These are phyloP conservation scores for Diutina ranongensis DNA, from an alignment of 1,139 yeast species.

Conservation along the genomic window DNA sequence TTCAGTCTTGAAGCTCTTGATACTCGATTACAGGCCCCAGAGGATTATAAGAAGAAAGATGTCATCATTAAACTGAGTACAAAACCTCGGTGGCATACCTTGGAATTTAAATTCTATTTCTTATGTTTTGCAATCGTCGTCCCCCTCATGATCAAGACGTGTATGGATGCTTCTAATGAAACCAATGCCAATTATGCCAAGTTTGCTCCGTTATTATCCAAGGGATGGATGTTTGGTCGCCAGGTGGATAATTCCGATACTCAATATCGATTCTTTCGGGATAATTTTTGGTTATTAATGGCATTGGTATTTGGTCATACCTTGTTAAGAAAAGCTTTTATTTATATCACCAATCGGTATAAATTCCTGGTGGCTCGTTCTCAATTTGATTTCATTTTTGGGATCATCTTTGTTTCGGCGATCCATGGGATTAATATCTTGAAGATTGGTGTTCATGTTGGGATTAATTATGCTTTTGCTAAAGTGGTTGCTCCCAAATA, in stretches of 20 bases:
- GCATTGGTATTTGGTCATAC: conserved; percentile 46
- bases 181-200: conserved; percentile 64
- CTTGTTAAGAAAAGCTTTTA: conserved; percentile 24
- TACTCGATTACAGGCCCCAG: conserved; percentile 51
- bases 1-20: conserved; percentile 74
- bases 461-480: conserved; percentile 44
- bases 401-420: conserved; percentile 53
- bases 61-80: conserved; percentile 32
- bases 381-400: conserved; percentile 60
- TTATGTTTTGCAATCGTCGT: conserved; percentile 54
- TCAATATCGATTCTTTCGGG: conserved; percentile 82
- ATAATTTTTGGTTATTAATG: conserved; percentile 54
- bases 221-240: conserved; percentile 71
- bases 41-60: conserved; percentile 29
- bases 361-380: conserved; percentile 24
- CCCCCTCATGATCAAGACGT: conserved; percentile 75
- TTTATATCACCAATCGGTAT: not conserved
- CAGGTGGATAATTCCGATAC: conserved; percentile 83
- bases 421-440: conserved; percentile 72
- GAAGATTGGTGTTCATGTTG: conserved; percentile 48
- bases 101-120: conserved; percentile 61
- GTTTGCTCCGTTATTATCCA: conserved; percentile 47
- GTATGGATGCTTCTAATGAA: conserved; percentile 70
- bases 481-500: conserved; percentile 19
- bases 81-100: conserved; percentile 59